Conservation (phyloP, 208 protist genomes). For the Tritrichomonas musculus region DNA sequence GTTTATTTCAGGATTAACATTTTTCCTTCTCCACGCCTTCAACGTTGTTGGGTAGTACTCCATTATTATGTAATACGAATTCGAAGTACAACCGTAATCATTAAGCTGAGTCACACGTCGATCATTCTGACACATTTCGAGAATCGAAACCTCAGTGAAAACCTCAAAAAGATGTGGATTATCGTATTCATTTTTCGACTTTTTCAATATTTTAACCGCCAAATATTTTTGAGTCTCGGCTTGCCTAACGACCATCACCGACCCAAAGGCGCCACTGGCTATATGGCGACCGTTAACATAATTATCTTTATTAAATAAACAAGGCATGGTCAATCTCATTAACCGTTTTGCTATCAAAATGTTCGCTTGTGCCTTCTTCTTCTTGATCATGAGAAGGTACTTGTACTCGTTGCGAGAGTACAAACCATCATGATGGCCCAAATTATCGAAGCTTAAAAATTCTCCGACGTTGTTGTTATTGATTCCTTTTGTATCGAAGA, state of each 20-base stretch:
- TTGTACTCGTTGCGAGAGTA: too few species aligned
- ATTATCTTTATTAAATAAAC: not conserved
- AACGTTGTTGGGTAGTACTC: conserved; percentile 14
- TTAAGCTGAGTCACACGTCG: not conserved
- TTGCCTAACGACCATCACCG: not conserved
- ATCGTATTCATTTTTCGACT: conserved; percentile 16
- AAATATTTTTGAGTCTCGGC: not conserved
- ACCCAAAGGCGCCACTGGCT: not conserved
- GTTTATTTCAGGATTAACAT: not conserved
- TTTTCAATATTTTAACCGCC: not conserved
- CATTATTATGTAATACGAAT: conserved; percentile 18
- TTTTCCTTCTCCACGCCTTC: not conserved
- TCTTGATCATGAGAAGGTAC: too few species aligned
- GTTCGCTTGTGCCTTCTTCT: too few species aligned
- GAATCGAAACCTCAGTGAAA: conserved; percentile 6
- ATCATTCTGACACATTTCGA: not conserved
- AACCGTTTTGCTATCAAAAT: not conserved
- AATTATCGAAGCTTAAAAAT: too few species aligned
- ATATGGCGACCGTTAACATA: conserved; percentile 4
- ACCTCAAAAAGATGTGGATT: not conserved
- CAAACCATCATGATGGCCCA: too few species aligned
- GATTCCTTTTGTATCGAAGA: too few species aligned
- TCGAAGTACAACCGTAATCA: not conserved
- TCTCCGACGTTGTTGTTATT: too few species aligned
- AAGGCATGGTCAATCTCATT: conserved; percentile 16